Evolutionary conservation across 495 filamentous ascomycete species (phyloP).

Genomic region (Hypoxylon intermedium): DNA sequence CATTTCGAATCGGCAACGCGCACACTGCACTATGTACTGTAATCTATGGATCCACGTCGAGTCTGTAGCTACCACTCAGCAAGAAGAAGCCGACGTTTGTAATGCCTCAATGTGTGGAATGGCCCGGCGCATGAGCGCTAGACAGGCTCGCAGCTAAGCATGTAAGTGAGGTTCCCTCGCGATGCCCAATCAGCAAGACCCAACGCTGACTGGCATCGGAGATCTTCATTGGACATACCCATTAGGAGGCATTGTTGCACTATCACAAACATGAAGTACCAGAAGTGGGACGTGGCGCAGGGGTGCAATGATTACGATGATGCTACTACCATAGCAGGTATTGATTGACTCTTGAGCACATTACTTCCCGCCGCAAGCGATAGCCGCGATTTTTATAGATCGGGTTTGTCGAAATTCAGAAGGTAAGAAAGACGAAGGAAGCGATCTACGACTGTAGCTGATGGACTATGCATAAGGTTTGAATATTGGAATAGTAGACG

Average conservation of each 20-base stretch:
- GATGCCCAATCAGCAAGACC: conserved; percentile 14
- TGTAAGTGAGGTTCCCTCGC: neutral
- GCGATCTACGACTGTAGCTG: neutral
- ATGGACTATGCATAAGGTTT: too few species aligned
- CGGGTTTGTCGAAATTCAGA: conserved; percentile 1
- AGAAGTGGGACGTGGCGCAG: conserved; percentile 30
- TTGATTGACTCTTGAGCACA: conserved; percentile 9
- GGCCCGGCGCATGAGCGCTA: conserved; percentile 1
- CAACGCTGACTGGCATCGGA: neutral
- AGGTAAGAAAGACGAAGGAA: neutral
- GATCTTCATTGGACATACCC: conserved; percentile 31
- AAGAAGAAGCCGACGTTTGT: conserved; percentile 3
- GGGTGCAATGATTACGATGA: conserved; percentile 25
- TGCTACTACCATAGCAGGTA: conserved; percentile 26
- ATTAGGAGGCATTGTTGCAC: conserved; percentile 14
- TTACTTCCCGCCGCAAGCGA: conserved; percentile 36
- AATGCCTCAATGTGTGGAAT: conserved; percentile 11
- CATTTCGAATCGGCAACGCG: conserved; percentile 16
- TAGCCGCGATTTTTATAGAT: conserved; percentile 10
- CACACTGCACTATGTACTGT: neutral
- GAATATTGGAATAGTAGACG: too few species aligned
- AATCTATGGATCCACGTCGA: conserved; percentile 36
- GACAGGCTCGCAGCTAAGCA: neutral
- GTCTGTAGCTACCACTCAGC: conserved; percentile 14
- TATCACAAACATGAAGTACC: conserved; percentile 26